Base-by-base conservation (phyloP, 2,329 filamentous ascomycete genomes). In the Calycina marina region DNA sequence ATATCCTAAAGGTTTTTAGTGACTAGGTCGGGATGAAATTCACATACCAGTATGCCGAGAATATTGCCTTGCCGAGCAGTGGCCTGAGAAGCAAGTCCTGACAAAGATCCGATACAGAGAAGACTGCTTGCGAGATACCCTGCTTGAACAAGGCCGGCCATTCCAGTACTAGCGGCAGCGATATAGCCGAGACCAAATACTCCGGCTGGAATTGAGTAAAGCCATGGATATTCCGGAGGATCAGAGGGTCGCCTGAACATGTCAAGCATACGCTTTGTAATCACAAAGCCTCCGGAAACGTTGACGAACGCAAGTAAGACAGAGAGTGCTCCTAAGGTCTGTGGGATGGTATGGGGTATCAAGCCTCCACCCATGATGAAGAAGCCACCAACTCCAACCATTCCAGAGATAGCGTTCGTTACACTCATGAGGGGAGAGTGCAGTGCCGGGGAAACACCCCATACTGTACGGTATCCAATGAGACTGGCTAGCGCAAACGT, bases 351-450 rank as follows among this genome's bases (percentile, higher is more conserved):
- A 46, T 76, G 72, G 0, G 82, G 82, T 0, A 83, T 42, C 48
- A 75, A 78, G 14, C 83, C 83, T 17, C 84, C 84, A 9, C 84
- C 85, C 59, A 93, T 77, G 34, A 93, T 76, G 58, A 92, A 93
- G 42, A 93, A 66, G 9, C 85, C 84, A 35, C 84, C 85, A 39
- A 93, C 67, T 36, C 84, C 85, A 17, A 93, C 85, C 78, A 93
- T 83, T 56, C 78, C 83, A 18, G 82, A 90, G 45, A 93, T 93
- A 16, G 85, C 85, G 52, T 93, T 93, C 5, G 85, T 93, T 20
- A 92, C 84, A 44, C 79, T 86, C 85, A 93, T 93, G 4, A 93
- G 60, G 1, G 84, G 85, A 2, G 81, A 88, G 54, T 93, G 85
- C 4, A 93, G 63, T 20, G 84, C 82, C 5, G 84, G 84, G 0